phyloP scores from a whole-genome alignment of 163 green algal genomes.

The Scenedesmus sp. region DNA sequence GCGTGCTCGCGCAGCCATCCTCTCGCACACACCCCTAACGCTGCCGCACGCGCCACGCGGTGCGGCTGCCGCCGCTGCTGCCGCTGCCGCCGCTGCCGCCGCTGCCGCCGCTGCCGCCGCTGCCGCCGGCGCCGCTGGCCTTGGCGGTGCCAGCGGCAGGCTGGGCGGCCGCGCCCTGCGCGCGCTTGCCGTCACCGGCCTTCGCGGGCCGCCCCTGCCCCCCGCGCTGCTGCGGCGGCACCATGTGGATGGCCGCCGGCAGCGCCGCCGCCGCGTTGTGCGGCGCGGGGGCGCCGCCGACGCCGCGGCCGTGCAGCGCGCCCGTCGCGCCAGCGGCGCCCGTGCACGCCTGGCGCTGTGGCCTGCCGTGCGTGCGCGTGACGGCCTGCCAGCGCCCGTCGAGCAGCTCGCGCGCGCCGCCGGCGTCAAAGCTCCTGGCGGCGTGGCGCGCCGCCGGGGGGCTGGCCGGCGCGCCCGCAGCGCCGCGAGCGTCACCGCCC shows the following conservation, averaged over 20 bases:
- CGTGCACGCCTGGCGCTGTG: not conserved
- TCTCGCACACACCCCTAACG: no score
- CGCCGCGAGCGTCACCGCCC: not conserved
- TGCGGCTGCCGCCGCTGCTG: not conserved
- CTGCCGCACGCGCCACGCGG: constrained; percentile 2
- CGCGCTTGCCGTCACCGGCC: not conserved
- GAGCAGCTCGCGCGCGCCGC: not conserved
- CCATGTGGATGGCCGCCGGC: not conserved
- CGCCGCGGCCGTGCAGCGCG: not conserved
- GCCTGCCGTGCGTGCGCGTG: not conserved
- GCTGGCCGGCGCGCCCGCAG: not conserved
- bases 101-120: not conserved
- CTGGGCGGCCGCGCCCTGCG: not conserved
- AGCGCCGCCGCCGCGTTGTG: not conserved
- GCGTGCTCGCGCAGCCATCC: no score
- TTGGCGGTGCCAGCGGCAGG: not conserved
- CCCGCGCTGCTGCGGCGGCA: not conserved
- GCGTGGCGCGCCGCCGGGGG: not conserved
- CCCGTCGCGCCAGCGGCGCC: not conserved
- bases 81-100: not conserved
- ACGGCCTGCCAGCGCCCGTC: constrained; percentile 17
- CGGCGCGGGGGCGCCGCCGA: not conserved
- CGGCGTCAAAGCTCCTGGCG: not conserved
- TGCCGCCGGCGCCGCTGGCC: not conserved
- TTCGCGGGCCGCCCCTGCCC: not conserved